Base-by-base conservation (phyloP, 1,284 basidiomycete genomes). In the Tilletia walkeri region DNA sequence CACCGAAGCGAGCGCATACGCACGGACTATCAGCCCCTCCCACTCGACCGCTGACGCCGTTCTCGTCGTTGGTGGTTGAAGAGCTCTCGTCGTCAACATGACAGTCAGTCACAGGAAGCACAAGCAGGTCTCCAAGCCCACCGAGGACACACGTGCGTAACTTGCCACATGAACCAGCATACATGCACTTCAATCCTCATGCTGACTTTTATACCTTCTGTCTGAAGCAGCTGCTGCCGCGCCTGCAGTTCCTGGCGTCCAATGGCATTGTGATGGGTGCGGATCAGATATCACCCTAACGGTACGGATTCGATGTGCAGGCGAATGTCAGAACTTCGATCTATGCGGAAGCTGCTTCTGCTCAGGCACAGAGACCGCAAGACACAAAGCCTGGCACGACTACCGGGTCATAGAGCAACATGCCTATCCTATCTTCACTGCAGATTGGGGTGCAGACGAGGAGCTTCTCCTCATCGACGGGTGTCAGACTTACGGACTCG, bases 361-460 rank as follows among this genome's bases (percentile, higher is more conserved):
- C 80, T 88, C 89, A 65, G 96, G 95, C 20, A 93, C 92, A 84
- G 92, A 97, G 82, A 92, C 94, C 69, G 89, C 88, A 61, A 88
- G 88, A 73, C 95, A 99, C 84, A 92, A 92, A 84, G 89, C 91
- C 69, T 89, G 89, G 77, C 96, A 99, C 85, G 87, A 91, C 70
- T 99, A 99, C 84, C 91, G 94, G 70, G 91, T 99, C 68, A 91
- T 98, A 73, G 83, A 97, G 92, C 94, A 96, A 86, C 89, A 96
- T 79, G 92, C 95, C 7, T 94, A 95, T 84, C 95, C 95, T 4
- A 96, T 99, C 80, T 96, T 97, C 80, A 89, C 90, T 14, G 90
- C 92, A 72, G 94, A 96, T 82, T 99, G 95, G 95, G 95, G 95
- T 47, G 96, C 95, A 9, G 95, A 99, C 85, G 95, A 99, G 91